Base-by-base conservation (phyloP, 2,329 filamentous ascomycete genomes). In the Pyrenophora teres region DNA sequence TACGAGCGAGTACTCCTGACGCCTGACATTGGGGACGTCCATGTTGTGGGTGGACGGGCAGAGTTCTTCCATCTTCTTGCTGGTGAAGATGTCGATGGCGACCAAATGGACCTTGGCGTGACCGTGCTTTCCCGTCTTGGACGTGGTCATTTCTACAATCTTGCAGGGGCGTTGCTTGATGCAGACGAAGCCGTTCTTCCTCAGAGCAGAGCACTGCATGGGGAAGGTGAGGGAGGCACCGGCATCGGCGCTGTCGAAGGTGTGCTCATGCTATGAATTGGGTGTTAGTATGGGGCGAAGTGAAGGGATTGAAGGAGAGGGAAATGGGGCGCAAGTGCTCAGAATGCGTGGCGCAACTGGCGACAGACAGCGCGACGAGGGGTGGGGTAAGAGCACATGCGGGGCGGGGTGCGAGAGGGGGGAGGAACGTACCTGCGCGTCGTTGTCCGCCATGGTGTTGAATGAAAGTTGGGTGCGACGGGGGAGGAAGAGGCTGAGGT, bases 91-190 rank as follows among this genome's bases (percentile, higher is more conserved):
- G 79, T 99, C 94, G 78, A 95, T 87, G 76, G 92, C 94, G 74
- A 97, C 89, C 72, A 99, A 83, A 83, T 99, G 93, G 78, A 99
- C 94, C 88, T 99, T 99, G 82, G 94, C 94, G 90, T 99, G 95
- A 80, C 94, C 94, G 89, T 99, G 94, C 91, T 99, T 99, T 82
- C 94, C 94, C 69, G 94, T 99, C 92, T 99, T 99, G 80, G 94
- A 99, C 83, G 94, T 99, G 70, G 92, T 96, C 95, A 99, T 99
- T 77, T 99, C 94, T 80, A 97, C 90, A 74, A 99, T 99, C 90
- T 97, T 99, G 92, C 94, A 99, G 73, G 94, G 95, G 73, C 94
- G 94, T 81, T 84, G 82, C 88, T 99, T 99, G 83, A 99, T 97
- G 78, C 93, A 88, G 79, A 99, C 94, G 85, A 89, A 88, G 68